phyloP scores from a whole-genome alignment of 495 filamentous ascomycete species.

The Aspergillus biplanus region DNA sequence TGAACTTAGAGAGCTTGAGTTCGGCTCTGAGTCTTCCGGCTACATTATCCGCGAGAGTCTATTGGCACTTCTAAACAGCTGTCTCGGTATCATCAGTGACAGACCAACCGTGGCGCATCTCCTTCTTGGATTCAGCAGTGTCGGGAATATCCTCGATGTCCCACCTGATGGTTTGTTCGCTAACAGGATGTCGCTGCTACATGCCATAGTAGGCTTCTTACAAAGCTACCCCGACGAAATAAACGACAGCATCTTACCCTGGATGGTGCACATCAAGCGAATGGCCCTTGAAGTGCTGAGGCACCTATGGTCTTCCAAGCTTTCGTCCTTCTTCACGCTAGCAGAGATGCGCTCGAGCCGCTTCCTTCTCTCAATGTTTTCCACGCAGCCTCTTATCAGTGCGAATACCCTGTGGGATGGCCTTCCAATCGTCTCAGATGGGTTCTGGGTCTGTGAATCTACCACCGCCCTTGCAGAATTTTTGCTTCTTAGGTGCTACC shows the following conservation, averaged over 20 bases:
- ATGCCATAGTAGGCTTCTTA: constrained; percentile 70
- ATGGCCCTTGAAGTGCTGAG: constrained; percentile 77
- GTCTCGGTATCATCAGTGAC: constrained; percentile 68
- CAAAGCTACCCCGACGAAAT: constrained; percentile 63
- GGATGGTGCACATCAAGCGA: constrained; percentile 72
- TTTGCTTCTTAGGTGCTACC: constrained; percentile 68
- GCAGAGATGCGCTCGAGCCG: constrained; percentile 75
- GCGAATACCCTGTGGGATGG: constrained; percentile 72
- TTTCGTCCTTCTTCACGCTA: constrained; percentile 75
- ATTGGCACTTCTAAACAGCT: constrained; percentile 79
- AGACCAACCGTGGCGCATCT: constrained; percentile 85
- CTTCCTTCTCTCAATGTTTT: constrained; percentile 71
- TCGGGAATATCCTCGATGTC: constrained; percentile 65
- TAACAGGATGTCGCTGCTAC: constrained; percentile 73
- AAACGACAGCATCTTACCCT: constrained; percentile 66
- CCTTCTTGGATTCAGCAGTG: constrained; percentile 83
- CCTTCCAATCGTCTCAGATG: constrained; percentile 49
- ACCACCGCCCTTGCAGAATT: constrained; percentile 72
- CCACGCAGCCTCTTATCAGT: constrained; percentile 65
- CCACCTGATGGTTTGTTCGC: constrained; percentile 66
- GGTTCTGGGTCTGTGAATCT: constrained; percentile 67
- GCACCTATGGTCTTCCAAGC: constrained; percentile 78
- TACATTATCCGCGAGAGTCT: constrained; percentile 79
- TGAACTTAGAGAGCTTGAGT: constrained; percentile 63
- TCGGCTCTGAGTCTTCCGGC: constrained; percentile 62